Evolutionary conservation across 768 basidiomycete genomes (phyloP).

Genomic region (Thelephora aurantiotincta): DNA sequence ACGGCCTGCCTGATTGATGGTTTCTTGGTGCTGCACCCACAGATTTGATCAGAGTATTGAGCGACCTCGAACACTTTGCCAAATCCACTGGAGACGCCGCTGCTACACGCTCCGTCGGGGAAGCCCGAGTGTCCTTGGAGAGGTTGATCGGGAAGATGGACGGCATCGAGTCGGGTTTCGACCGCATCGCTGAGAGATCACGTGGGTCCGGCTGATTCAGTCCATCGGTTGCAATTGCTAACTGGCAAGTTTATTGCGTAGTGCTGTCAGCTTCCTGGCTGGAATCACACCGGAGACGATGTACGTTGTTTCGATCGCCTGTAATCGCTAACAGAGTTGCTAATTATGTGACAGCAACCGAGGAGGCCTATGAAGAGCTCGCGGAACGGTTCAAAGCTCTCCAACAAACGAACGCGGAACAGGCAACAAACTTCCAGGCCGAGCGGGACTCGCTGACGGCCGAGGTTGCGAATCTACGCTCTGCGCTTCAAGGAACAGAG

Average conservation of each 20-base stretch:
- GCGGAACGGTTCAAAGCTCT: constrained; percentile 48
- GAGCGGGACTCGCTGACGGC: constrained; percentile 39
- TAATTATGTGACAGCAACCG: constrained; percentile 33
- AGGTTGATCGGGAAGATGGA: constrained; percentile 71
- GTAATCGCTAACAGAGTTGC: constrained; percentile 1
- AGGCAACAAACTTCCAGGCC: constrained; percentile 44
- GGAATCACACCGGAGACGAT: constrained; percentile 51
- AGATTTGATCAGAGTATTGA: constrained; percentile 50
- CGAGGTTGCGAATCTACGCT: constrained; percentile 42
- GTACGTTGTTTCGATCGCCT: constrained; percentile 29
- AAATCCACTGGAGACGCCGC: constrained; percentile 28
- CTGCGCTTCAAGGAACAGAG: constrained; percentile 26
- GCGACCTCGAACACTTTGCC: constrained; percentile 50
- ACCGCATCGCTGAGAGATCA: constrained; percentile 75
- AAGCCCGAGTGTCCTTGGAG: constrained; percentile 48
- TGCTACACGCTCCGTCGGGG: constrained; percentile 41
- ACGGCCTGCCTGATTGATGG: neutral
- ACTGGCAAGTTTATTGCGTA: constrained; percentile 15
- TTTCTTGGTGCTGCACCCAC: constrained; percentile 7
- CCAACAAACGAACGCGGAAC: constrained; percentile 39
- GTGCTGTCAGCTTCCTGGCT: constrained; percentile 69
- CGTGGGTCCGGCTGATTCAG: constrained; percentile 27
- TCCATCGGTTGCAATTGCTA: neutral
- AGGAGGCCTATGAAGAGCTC: constrained; percentile 60
- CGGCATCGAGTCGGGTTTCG: constrained; percentile 64